Percentiles rank a stretch among this genome's conserved stretches.
phyloP scores from a whole-genome alignment of 441 rosid genomes.

The Populus hybrid region DNA sequence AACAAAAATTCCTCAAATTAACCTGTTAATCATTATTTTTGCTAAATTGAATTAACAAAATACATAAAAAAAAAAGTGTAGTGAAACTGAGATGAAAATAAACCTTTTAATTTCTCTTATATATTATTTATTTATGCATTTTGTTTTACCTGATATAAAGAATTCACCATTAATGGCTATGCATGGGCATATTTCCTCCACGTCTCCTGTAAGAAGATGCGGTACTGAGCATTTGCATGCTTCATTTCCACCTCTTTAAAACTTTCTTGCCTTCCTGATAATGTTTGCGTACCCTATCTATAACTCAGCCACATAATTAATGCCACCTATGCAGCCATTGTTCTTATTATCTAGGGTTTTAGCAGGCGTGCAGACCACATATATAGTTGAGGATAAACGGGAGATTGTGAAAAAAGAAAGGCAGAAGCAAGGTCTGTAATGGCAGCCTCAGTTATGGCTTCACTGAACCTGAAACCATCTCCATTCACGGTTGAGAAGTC shows the following conservation, averaged over 20 bases:
- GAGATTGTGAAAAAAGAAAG: background rate
- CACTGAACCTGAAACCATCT: slow-evolving; percentile 58
- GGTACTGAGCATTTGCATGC: background rate
- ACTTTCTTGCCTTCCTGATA: background rate
- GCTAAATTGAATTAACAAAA: too few relatives aligned
- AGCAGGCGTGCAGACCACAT: background rate
- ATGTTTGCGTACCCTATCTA: background rate
- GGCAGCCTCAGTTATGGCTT: slow-evolving; percentile 59
- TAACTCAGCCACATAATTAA: background rate
- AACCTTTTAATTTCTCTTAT: too few relatives aligned
- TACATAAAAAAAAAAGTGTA: too few relatives aligned
- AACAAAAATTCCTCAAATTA: too few relatives aligned
- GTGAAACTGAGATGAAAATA: too few relatives aligned
- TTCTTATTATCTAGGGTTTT: background rate
- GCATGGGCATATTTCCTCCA: background rate
- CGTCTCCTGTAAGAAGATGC: background rate
- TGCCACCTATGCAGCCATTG: background rate
- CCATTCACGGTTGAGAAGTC: slow-evolving; percentile 45
- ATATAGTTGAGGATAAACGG: background rate
- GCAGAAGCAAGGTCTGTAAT: slow-evolving; percentile 16
- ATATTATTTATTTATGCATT: background rate
- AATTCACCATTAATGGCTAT: background rate
- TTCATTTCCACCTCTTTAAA: background rate
- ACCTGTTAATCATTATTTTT: too few relatives aligned
- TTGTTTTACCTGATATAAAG: background rate